Evolutionary conservation across 768 basidiomycete species (phyloP).

Genomic region (Lactarius psammicola): DNA sequence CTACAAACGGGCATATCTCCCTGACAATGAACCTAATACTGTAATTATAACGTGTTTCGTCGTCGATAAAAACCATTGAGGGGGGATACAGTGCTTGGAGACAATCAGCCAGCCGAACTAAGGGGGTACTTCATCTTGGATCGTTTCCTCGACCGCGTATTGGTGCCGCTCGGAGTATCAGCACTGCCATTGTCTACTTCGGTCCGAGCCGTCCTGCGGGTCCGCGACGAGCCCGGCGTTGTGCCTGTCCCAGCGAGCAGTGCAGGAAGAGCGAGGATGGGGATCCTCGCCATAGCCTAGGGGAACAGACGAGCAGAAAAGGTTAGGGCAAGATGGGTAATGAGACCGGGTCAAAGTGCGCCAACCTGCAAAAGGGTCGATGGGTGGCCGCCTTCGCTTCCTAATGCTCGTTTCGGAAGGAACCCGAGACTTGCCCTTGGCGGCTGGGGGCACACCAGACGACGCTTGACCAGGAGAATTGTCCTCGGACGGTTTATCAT

Average conservation of each 20-base stretch:
- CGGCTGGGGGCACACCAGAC: background rate
- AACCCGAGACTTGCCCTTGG: constrained; percentile 32
- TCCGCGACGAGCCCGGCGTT: background rate
- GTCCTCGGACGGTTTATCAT: background rate
- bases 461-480: background rate
- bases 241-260: constrained; percentile 1
- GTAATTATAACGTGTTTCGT: background rate
- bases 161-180: background rate
- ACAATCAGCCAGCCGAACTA: constrained; percentile 23
- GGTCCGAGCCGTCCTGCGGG: background rate
- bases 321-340: background rate
- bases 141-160: constrained; percentile 21
- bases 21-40: constrained; percentile 1
- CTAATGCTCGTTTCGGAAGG: constrained; percentile 17
- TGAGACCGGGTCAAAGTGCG: background rate
- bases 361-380: constrained; percentile 71
- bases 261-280: background rate
- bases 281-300: constrained; percentile 38
- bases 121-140: constrained; percentile 19
- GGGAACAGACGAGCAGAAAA: background rate
- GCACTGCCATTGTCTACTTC: background rate
- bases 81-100: background rate
- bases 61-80: background rate
- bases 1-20: background rate
- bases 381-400: constrained; percentile 50